Conservation (phyloP, 1,284 basidiomycete species). For the Puccinia horiana region DNA sequence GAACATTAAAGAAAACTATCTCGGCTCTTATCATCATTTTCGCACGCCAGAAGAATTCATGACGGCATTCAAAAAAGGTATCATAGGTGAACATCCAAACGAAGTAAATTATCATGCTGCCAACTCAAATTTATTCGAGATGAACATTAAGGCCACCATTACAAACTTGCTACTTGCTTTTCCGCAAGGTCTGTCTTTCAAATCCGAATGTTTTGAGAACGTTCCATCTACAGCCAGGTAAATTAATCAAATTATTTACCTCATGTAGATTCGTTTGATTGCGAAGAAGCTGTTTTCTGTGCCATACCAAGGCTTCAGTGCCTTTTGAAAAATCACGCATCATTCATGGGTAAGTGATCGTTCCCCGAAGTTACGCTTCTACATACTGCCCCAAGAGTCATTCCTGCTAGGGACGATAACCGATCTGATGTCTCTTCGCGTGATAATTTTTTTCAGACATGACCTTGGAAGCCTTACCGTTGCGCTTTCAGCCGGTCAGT, state of each 20-base stretch:
- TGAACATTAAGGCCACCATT: slow-evolving; percentile 20
- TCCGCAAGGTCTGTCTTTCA: slow-evolving; percentile 17
- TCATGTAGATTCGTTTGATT: slow-evolving; percentile 29
- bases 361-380: neutral
- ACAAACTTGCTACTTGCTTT: slow-evolving; percentile 28
- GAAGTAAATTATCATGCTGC: slow-evolving; percentile 1
- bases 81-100: slow-evolving; percentile 12
- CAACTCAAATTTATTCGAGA: slow-evolving; percentile 27
- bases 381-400: neutral
- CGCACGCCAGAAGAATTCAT: slow-evolving; percentile 57
- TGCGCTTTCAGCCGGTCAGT: slow-evolving; percentile 23
- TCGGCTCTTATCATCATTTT: slow-evolving; percentile 87
- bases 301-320: neutral
- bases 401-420: neutral
- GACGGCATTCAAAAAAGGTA: slow-evolving; percentile 14
- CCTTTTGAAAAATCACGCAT: slow-evolving; percentile 27
- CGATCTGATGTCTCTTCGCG: neutral
- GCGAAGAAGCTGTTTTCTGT: slow-evolving; percentile 31
- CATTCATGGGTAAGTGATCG: slow-evolving; percentile 28
- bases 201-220: neutral
- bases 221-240: neutral
- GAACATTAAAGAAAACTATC: slow-evolving; percentile 84
- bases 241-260: neutral
- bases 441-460: neutral
- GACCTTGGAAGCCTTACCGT: slow-evolving; percentile 13